Percentiles rank a stretch among this genome's conserved stretches.
Evolutionary conservation across 2,329 filamentous ascomycete species (phyloP).

Genomic region (Alternaria angustiovoidea): DNA sequence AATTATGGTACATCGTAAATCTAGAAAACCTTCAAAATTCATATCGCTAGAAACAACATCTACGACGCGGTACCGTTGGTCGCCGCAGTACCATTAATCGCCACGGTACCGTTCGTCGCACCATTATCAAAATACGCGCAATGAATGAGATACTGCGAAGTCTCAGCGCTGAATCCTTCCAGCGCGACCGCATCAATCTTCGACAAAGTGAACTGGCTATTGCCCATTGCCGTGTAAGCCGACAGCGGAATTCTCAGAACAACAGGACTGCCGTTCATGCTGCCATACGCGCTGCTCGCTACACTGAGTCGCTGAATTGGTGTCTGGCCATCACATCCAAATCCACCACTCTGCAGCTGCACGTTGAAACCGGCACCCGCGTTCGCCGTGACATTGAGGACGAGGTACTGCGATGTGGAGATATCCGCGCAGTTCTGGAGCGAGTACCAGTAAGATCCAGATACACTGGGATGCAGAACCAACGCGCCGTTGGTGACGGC

Average conservation of each 20-base stretch:
- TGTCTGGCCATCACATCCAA: slow-evolving; percentile 1
- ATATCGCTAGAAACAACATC: neutral
- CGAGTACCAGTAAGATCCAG: slow-evolving; percentile 19
- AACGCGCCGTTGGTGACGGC: slow-evolving; percentile 4
- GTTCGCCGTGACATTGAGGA: slow-evolving; percentile 11
- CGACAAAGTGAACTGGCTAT: slow-evolving; percentile 7
- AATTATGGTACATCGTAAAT: neutral
- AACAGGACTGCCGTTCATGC: slow-evolving; percentile 9
- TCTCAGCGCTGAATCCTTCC: slow-evolving; percentile 8
- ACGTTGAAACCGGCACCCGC: slow-evolving; percentile 13
- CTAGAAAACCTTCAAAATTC: neutral
- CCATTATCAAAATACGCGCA: slow-evolving; percentile 14
- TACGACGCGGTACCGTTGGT: neutral
- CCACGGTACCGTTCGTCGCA: neutral
- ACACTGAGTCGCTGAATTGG: slow-evolving; percentile 11
- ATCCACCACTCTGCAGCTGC: slow-evolving; percentile 13
- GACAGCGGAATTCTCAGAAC: slow-evolving; percentile 8
- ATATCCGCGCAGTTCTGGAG: slow-evolving; percentile 12
- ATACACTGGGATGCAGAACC: slow-evolving; percentile 7
- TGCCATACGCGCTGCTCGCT: slow-evolving; percentile 4
- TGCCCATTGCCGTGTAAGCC: slow-evolving; percentile 2
- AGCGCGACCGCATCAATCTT: slow-evolving; percentile 12
- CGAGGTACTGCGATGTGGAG: neutral
- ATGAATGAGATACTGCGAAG: slow-evolving; percentile 8
- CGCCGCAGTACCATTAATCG: neutral